Base-by-base conservation (phyloP, 148 eudicot genomes). In the Pouteria glomerata region DNA sequence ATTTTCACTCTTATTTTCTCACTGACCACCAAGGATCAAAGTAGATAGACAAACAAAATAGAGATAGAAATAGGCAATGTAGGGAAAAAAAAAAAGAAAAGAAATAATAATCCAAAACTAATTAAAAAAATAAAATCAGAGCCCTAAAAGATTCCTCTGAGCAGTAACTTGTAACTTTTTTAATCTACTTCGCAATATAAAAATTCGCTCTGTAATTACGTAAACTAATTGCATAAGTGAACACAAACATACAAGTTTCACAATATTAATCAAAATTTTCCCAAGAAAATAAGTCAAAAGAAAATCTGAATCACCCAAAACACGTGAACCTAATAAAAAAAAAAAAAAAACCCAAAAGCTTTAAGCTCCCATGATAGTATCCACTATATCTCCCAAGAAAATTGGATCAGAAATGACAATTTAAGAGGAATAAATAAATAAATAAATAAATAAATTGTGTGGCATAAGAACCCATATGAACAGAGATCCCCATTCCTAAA, bases 1-100 rank as follows among this genome's bases (percentile, higher is more conserved):
- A 81, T 80, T 60, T 84, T 82, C 33, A 74, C 85, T 24, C 57
- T 81, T 88, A 83, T 88, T 68, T 16, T 82, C 30, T 70, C 24
- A 19, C 12, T 64, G 2, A 42, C 16, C 12, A 70, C 29, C 18
- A 18, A 1, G 31, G 33, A 35, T 37, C 48, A 23, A n/a, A n/a
- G 26, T 4, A 8, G 55, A 57, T 42, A 72, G n/a, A 70, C 12
- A 41, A 5, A 37, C 8, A 1, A 10, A n/a, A n/a, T 1, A 16
- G 3, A 56, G 11, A 14, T 3, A 11, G 66, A 34, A 45, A 58
- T 51, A 31, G 30, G 18, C 2, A 23, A 15, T 18, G 8, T 2
- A 51, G 19, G 30, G 15, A 52, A 34, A 30, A 53, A 13, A 33
- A 19, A 2, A 44, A 48, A 27, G 5, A 5, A 10, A 19, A 3